These are phyloP conservation scores for Diutina siamensis DNA, from an alignment of 1,139 yeast species.

Conservation along the genomic window DNA sequence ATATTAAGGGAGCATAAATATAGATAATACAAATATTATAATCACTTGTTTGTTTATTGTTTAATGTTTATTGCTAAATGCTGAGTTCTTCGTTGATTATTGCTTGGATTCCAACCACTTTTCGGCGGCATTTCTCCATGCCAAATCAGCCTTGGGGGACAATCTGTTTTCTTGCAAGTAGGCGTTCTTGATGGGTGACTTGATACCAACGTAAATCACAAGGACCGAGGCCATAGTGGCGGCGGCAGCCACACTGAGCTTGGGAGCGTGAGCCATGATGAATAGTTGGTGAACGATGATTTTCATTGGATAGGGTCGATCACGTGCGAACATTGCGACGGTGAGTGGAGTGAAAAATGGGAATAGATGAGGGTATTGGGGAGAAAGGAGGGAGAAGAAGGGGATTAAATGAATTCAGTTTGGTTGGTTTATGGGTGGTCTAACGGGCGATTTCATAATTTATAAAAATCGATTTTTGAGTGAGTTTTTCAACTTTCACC, in stretches of 20 bases:
- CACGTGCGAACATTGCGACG: background rate
- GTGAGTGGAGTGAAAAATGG: background rate
- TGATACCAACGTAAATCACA: slow-evolving; percentile 26
- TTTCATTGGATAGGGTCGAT: background rate
- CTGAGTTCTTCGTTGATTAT: too few relatives aligned
- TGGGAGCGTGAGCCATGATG: slow-evolving; percentile 31
- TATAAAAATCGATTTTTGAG: too few relatives aligned
- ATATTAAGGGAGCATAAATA: slow-evolving; percentile 2
- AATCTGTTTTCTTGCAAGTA: slow-evolving; percentile 33
- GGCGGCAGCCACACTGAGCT: slow-evolving; percentile 30
- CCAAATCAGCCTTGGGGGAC: slow-evolving; percentile 40
- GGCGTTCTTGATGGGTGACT: slow-evolving; percentile 35
- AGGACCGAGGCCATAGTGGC: slow-evolving; percentile 37
- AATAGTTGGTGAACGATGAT: background rate
- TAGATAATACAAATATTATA: background rate
- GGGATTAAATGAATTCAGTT: background rate
- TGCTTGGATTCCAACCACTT: slow-evolving; percentile 28
- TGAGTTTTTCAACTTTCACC: too few relatives aligned
- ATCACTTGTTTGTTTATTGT: background rate
- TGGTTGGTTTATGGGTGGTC: too few relatives aligned
- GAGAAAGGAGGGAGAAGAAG: background rate
- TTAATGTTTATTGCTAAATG: background rate
- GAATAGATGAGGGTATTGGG: background rate
- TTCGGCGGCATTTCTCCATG: slow-evolving; percentile 40
- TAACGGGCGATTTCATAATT: too few relatives aligned